These are phyloP conservation scores for Fragosphaeria purpurea DNA, from an alignment of 2,329 filamentous ascomycete genomes.

Conservation along the genomic window DNA sequence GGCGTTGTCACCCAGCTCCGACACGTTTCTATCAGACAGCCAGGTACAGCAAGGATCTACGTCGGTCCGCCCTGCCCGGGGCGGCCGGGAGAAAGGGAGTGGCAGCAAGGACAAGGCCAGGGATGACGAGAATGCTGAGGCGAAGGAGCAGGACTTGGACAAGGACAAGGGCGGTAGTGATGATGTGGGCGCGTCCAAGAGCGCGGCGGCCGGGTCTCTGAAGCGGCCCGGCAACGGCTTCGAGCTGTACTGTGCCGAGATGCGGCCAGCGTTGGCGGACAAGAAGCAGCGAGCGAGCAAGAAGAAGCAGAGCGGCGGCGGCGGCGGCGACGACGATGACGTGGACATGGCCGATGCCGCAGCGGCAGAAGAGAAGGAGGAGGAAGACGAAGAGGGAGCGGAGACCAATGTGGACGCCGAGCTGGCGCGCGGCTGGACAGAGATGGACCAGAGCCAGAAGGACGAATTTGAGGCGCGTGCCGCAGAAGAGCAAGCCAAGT, in stretches of 20 bases:
- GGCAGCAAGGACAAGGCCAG: conserved; percentile 20
- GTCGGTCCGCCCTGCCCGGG: conserved; percentile 12
- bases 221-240: conserved; percentile 40
- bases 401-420: conserved; percentile 39
- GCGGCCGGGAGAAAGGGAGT: conserved; percentile 21
- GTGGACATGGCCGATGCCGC: conserved; percentile 28
- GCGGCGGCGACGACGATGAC: conserved; percentile 21
- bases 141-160: conserved; percentile 10
- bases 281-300: conserved; percentile 31
- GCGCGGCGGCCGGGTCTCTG: conserved; percentile 22
- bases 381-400: conserved; percentile 1
- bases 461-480: conserved; percentile 38
- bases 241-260: conserved; percentile 45
- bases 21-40: conserved; percentile 36
- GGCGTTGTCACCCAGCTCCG: conserved; percentile 39
- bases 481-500: conserved; percentile 28
- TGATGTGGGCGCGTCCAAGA: conserved; percentile 23
- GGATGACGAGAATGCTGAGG: conserved; percentile 16
- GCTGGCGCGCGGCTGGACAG: conserved; percentile 44
- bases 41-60: conserved; percentile 18
- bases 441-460: conserved; percentile 37
- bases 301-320: conserved; percentile 18
- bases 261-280: conserved; percentile 32
- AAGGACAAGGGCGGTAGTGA: neutral
- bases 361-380: conserved; percentile 16